Evolutionary conservation across 768 basidiomycete genomes (phyloP).

Genomic region (Scleroderma bovista): DNA sequence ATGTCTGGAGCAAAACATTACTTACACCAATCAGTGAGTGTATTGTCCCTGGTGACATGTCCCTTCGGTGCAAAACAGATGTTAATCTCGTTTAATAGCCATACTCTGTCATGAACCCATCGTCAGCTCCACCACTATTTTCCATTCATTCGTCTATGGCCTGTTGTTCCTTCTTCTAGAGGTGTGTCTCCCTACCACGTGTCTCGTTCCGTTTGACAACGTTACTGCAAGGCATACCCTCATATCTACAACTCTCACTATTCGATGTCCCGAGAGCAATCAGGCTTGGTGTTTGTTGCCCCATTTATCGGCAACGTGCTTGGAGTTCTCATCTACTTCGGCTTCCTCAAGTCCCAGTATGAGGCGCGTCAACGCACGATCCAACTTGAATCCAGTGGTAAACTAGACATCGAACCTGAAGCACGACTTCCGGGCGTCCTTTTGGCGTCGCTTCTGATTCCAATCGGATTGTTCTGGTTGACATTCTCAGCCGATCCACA

Average conservation of each 20-base stretch:
- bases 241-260: constrained; percentile 17
- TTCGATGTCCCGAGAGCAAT: constrained; percentile 16
- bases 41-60: background rate
- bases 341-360: constrained; percentile 17
- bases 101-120: constrained; percentile 23
- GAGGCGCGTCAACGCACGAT: constrained; percentile 11
- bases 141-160: constrained; percentile 24
- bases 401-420: constrained; percentile 15
- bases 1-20: constrained; percentile 11
- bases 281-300: constrained; percentile 16
- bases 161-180: constrained; percentile 26
- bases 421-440: constrained; percentile 16
- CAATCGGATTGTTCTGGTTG: constrained; percentile 24
- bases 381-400: constrained; percentile 12
- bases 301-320: constrained; percentile 21
- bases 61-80: background rate
- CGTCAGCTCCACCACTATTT: constrained; percentile 22
- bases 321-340: constrained; percentile 18
- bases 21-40: constrained; percentile 14
- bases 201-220: background rate
- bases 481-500: constrained; percentile 16
- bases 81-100: constrained; percentile 4
- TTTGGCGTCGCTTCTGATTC: constrained; percentile 15
- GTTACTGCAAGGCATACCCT: constrained; percentile 9
- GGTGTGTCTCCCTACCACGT: constrained; percentile 3